These are phyloP conservation scores for Talaromyces sp. DNA, from an alignment of 2,329 filamentous ascomycete genomes.

Conservation along the genomic window DNA sequence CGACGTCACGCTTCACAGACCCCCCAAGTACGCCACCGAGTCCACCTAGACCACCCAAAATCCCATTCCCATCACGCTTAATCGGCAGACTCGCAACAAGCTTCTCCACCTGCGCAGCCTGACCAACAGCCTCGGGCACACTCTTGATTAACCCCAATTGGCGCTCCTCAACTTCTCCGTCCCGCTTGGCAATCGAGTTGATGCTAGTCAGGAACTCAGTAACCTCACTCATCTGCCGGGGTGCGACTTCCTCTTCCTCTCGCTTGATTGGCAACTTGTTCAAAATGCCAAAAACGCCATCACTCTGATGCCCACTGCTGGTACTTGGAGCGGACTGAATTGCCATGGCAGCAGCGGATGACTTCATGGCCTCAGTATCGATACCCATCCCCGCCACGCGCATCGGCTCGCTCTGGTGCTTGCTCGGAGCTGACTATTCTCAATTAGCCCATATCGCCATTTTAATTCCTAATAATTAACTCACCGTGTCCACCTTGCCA, in stretches of 20 bases:
- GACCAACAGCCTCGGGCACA: slow-evolving; percentile 4
- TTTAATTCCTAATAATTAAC: background rate
- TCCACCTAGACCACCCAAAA: background rate
- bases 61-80: background rate
- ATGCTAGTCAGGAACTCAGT: background rate
- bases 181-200: slow-evolving; percentile 10
- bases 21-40: background rate
- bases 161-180: background rate
- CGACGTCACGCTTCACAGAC: background rate
- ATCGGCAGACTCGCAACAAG: slow-evolving; percentile 3
- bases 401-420: slow-evolving; percentile 17
- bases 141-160: slow-evolving; percentile 12
- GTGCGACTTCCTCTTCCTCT: background rate
- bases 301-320: background rate
- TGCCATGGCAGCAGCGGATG: slow-evolving; percentile 8
- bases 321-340: background rate
- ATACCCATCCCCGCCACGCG: slow-evolving; percentile 2
- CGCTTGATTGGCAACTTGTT: background rate
- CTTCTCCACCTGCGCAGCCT: background rate
- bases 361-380: slow-evolving; percentile 10
- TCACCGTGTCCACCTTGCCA: slow-evolving; percentile 6
- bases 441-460: background rate
- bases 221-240: background rate
- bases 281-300: slow-evolving; percentile 1
- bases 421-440: background rate